Evolutionary conservation across 1,284 basidiomycete species (phyloP), one percentile per base, ranked within the genome.

Genomic region (Cryptococcus depauperatus): DNA sequence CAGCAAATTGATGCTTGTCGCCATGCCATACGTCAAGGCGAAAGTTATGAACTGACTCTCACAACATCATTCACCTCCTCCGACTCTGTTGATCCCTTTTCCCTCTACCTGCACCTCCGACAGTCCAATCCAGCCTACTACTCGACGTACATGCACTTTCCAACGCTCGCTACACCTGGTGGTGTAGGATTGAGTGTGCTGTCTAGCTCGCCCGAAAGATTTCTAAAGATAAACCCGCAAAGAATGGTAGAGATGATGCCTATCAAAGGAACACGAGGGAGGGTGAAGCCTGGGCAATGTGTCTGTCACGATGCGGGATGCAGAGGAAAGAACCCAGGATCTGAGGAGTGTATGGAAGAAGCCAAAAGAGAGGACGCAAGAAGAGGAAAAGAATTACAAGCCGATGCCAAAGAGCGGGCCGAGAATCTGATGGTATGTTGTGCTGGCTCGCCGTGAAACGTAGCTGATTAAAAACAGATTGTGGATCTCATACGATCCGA

Each of bases 401-500:
- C 80, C 5, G 91, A 87, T 63, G 73, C 75, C 34, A 98, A 97
- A 69, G 93, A 98, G 68, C 81, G 93, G 1, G 93, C 92, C 0
- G 93, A 97, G 72, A 98, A 98, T 64, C 72, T 97, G 43, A 97
- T 98, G 93, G 71, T 72, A 46, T 55, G 69, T 51, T 5, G 28
- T 11, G 21, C 26, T 21, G 13, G 19, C 9, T 7, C 22, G 32
- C 1, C 37, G 8, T 11, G 19, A 11, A n/a, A 22, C 28, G 22
- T 3, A 32, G 30, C 41, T 42, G 8, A 42, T 33, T 22, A 35
- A 21, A 14, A 18, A 1, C 53, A 74, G 72, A 97, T 98, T 55
- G 93, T 96, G 19, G 93, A 97, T 64, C 77, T 97, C 33, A 96
- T 96, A 58, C 80, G 91, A 13, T 87, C 95, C 48, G 93, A 98